These are phyloP conservation scores for Myriosclerotinia curreyana DNA, from an alignment of 2,329 filamentous ascomycete genomes.

Conservation along the genomic window DNA sequence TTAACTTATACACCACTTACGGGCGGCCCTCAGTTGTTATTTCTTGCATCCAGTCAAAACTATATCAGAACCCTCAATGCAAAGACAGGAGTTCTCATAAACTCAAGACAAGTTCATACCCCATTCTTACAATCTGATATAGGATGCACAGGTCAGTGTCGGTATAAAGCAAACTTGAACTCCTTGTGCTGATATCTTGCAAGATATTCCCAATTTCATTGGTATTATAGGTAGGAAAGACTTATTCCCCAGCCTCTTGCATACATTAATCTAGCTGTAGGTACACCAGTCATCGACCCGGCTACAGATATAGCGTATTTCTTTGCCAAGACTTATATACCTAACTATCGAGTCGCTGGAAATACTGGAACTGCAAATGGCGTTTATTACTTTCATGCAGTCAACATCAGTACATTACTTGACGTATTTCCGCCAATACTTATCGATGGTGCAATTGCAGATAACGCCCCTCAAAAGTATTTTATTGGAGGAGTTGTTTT, in stretches of 20 bases:
- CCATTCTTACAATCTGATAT: slow-evolving; percentile 49
- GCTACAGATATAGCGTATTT: slow-evolving; percentile 30
- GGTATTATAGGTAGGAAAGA: slow-evolving; percentile 25
- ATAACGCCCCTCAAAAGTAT: slow-evolving; percentile 24
- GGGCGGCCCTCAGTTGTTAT: slow-evolving; percentile 51
- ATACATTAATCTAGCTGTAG: not conserved
- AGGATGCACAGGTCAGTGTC: slow-evolving; percentile 39
- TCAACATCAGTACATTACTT: slow-evolving; percentile 24
- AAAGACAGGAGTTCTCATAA: slow-evolving; percentile 52
- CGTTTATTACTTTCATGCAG: slow-evolving; percentile 29
- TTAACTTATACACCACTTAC: slow-evolving; percentile 51
- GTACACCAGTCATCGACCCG: slow-evolving; percentile 29
- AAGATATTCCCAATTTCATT: slow-evolving; percentile 27
- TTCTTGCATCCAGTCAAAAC: slow-evolving; percentile 56
- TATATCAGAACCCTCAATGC: slow-evolving; percentile 56
- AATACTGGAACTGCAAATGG: slow-evolving; percentile 23
- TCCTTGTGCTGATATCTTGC: not conserved
- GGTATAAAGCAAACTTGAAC: not conserved
- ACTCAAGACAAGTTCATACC: slow-evolving; percentile 47
- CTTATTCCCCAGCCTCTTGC: not conserved
- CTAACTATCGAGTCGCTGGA: slow-evolving; percentile 14
- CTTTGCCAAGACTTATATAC: slow-evolving; percentile 29
- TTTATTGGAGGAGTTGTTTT: slow-evolving; percentile 27
- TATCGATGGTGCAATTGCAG: slow-evolving; percentile 24
- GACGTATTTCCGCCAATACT: slow-evolving; percentile 25